Base-by-base conservation (phyloP, 2,329 filamentous ascomycete genomes). In the Phoma sp. region DNA sequence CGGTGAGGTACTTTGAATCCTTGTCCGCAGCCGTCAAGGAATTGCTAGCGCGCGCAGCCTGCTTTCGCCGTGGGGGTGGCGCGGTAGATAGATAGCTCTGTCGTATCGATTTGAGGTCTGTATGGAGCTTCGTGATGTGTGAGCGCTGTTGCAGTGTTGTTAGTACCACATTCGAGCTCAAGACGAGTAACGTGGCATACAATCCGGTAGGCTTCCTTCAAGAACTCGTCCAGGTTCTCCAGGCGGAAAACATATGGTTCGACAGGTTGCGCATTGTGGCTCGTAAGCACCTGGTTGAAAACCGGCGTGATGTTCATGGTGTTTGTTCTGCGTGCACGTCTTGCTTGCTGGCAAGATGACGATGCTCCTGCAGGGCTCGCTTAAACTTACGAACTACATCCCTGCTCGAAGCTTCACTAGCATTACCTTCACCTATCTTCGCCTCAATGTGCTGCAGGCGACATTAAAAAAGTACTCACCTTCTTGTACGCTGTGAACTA, bases 161-260 rank as follows among this genome's bases (percentile, higher is more conserved):
- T 55, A 68, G 67, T 60, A 73, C 25, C 38, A 14, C 9, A 33
- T 29, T 24, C 37, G 35, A 50, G 51, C 41, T 24, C 33, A 45
- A 47, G 47, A 41, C 39, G 30, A 52, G 61, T 57, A 61, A 64
- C 59, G 68, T 69, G 45, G 75, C 83, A 68, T 79, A 96, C 93
- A 75, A 98, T 97, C 72, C 89, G 86, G 77, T 96, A 95, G 47
- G 95, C 95, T 77, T 98, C 93, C 71, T 93, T 92, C 30, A 98
- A 80, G 72, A 98, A 99, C 67, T 89, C 89, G 72, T 97, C 90
- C 45, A 95, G 83, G 47, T 69, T 67, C 41, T 71, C 70, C 46
- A 75, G 66, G 55, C 71, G 71, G 58, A 75, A 78, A 9, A 68
- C 69, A 56, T 77, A 71, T 50, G 72, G 64, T 76, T 82, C 61